phyloP scores from a whole-genome alignment of 345 rosid genomes.

The Citrus reticulata region DNA sequence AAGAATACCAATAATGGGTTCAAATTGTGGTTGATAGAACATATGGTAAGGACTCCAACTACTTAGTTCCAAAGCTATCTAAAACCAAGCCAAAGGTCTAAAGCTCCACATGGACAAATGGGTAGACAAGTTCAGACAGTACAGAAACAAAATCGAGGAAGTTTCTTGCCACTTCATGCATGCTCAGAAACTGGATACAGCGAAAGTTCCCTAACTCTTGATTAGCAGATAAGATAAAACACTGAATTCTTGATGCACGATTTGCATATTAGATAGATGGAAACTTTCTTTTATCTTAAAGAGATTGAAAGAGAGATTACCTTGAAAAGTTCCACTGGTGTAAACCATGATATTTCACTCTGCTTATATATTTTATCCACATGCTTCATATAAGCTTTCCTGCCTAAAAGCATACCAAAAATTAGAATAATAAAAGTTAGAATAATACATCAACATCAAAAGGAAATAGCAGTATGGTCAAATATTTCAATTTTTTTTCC shows the following conservation, averaged over 20 bases:
- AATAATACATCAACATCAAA: background rate
- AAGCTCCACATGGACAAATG: background rate
- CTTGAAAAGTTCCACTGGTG: slow-evolving; percentile 99
- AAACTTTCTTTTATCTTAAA: background rate
- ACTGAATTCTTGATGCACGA: background rate
- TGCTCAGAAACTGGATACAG: background rate
- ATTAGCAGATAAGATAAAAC: background rate
- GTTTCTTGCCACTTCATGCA: background rate
- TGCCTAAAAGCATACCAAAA: slow-evolving; percentile 42
- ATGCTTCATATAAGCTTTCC: slow-evolving; percentile 75
- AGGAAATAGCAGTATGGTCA: background rate
- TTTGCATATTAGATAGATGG: background rate
- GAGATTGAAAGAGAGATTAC: slow-evolving; percentile 25
- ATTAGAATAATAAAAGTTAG: slow-evolving; percentile 1
- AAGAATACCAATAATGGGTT: background rate
- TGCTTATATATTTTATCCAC: slow-evolving; percentile 83
- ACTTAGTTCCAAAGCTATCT: background rate
- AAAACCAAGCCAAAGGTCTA: background rate
- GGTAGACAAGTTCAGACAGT: background rate
- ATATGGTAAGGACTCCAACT: background rate
- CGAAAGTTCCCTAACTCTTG: background rate
- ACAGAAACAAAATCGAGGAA: background rate
- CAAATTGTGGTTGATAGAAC: background rate
- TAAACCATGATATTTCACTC: slow-evolving; percentile 95
- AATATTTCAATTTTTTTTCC: background rate